A percentile compares a stretch with the other conserved stretches of the same genome.
Evolutionary conservation across 1,284 basidiomycete genomes (phyloP).

Genomic region (Rhodotorula mucilaginosa): DNA sequence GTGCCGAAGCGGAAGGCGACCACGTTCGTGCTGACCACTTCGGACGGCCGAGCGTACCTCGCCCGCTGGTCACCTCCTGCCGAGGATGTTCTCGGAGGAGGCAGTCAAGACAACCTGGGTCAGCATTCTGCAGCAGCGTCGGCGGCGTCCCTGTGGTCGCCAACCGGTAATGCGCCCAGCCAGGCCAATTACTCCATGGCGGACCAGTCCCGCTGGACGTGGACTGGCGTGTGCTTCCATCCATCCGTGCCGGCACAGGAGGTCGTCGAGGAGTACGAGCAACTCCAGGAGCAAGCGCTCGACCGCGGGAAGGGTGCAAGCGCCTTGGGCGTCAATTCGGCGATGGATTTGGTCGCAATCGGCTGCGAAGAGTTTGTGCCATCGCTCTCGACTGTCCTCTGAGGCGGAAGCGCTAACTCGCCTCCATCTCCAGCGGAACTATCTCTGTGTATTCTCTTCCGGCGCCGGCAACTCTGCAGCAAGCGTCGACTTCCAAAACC

Average conservation of each 20-base stretch:
- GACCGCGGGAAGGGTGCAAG: constrained; percentile 30
- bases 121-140: neutral
- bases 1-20: constrained; percentile 43
- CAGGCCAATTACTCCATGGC: neutral
- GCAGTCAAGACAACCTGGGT: neutral
- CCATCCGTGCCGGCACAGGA: neutral
- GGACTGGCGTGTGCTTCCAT: constrained; percentile 57
- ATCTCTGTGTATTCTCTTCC: constrained; percentile 42
- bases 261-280: constrained; percentile 3
- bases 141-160: constrained; percentile 5
- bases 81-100: neutral
- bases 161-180: neutral
- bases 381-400: accelerated
- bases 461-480: neutral
- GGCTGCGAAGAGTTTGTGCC: constrained; percentile 35
- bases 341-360: constrained; percentile 32
- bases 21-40: constrained; percentile 48
- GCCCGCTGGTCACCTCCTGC: constrained; percentile 44
- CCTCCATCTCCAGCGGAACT: constrained; percentile 37
- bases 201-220: constrained; percentile 58
- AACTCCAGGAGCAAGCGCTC: constrained; percentile 24
- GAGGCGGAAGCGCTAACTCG: neutral
- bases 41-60: constrained; percentile 51
- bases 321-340: constrained; percentile 12
- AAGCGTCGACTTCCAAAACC: neutral